phyloP scores from a whole-genome alignment of 164 flowering plant genomes.

The Protea cynaroides region DNA sequence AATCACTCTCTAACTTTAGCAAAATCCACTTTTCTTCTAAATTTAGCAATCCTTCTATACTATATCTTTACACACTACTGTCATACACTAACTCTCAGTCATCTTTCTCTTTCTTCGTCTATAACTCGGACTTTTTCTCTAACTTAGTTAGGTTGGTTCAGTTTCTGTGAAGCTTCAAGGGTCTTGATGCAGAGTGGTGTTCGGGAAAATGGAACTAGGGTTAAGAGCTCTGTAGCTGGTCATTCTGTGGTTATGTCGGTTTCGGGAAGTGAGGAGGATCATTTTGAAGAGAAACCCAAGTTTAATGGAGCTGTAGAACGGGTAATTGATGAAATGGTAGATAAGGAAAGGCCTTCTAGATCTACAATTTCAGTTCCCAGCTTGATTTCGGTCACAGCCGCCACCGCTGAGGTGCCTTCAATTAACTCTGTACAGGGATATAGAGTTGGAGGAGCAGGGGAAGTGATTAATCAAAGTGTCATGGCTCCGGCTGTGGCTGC shows the following conservation, averaged over 20 bases:
- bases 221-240: background rate
- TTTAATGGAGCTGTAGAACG: background rate
- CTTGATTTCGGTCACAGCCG: constrained; percentile 10
- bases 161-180: constrained; percentile 7
- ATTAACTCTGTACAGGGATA: background rate
- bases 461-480: background rate
- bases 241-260: constrained; percentile 1
- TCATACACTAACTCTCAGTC: background rate
- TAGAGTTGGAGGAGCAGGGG: constrained; percentile 3
- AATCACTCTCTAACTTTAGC: constrained; percentile 3
- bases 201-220: constrained; percentile 9
- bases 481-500: constrained; percentile 1
- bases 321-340: constrained; percentile 2
- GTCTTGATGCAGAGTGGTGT: constrained; percentile 14
- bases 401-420: background rate
- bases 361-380: constrained; percentile 8
- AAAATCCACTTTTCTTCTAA: background rate
- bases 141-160: background rate
- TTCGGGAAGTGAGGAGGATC: background rate
- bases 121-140: background rate
- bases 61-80: no score
- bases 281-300: constrained; percentile 6
- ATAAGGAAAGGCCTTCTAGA: background rate
- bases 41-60: background rate
- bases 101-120: background rate